phyloP scores from a whole-genome alignment of 352 stramenopile species.

The Phytophthora tentaculata region DNA sequence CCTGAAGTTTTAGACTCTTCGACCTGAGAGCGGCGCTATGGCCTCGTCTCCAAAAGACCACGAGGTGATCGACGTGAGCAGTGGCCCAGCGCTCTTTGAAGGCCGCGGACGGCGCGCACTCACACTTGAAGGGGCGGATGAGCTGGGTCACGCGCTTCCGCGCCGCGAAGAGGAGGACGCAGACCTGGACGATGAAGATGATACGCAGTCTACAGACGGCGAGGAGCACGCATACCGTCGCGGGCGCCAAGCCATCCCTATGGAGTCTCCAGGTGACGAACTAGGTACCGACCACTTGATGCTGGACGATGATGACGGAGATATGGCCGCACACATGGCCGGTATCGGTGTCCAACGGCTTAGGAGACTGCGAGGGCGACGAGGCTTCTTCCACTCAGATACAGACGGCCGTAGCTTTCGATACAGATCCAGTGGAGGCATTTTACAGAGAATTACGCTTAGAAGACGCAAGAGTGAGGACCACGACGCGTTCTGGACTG shows the following conservation, averaged over 20 bases:
- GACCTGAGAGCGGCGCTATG: conserved; percentile 5
- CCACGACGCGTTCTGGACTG: conserved; percentile 76
- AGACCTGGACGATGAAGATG: conserved; percentile 2
- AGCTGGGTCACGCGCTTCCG: background rate
- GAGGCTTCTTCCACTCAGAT: conserved; percentile 64
- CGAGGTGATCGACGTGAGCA: conserved; percentile 54
- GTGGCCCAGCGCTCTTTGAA: conserved; percentile 26
- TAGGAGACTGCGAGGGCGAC: conserved; percentile 38
- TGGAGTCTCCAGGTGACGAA: conserved; percentile 72
- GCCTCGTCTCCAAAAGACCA: conserved; percentile 26
- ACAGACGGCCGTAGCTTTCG: conserved; percentile 31
- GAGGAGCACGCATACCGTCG: conserved; percentile 61
- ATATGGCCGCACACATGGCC: background rate
- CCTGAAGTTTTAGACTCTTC: background rate
- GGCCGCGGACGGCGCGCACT: conserved; percentile 22
- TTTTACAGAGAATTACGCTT: conserved; percentile 66
- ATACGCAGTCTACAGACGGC: conserved; percentile 5
- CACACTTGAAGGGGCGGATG: conserved; percentile 24
- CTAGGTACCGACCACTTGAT: conserved; percentile 39
- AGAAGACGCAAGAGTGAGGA: conserved; percentile 57
- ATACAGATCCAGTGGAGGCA: conserved; percentile 43
- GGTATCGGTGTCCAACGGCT: conserved; percentile 36
- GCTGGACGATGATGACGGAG: conserved; percentile 33
- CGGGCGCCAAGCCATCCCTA: conserved; percentile 63
- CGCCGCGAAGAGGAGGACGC: conserved; percentile 15